Percentiles rank a stretch among this genome's conserved stretches.
phyloP scores from a whole-genome alignment of 129 eudicot species.

The Pseudognaphalium luteoalbum region DNA sequence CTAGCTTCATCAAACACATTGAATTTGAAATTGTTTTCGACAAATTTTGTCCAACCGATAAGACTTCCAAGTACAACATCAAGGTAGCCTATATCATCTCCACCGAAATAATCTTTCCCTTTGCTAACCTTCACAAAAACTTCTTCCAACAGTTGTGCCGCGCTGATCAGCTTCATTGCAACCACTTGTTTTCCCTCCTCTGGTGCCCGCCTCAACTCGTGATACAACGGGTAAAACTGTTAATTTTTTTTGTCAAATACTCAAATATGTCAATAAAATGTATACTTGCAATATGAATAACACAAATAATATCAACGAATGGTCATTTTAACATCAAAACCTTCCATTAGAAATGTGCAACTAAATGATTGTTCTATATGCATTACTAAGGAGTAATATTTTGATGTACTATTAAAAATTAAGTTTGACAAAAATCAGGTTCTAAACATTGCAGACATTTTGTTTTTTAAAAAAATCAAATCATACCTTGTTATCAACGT shows the following conservation, averaged over 20 bases:
- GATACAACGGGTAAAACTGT: constrained; percentile 17
- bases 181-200: constrained; percentile 24
- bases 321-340: neutral
- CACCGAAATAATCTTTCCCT: constrained; percentile 32
- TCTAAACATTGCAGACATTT: too few species aligned
- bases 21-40: neutral
- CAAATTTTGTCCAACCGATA: constrained; percentile 16
- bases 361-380: too few species aligned
- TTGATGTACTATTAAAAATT: too few species aligned
- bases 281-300: too few species aligned
- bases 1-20: constrained; percentile 30
- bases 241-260: neutral
- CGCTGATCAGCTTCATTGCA: neutral
- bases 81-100: constrained; percentile 24
- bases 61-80: constrained; percentile 29
- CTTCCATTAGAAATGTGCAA: too few species aligned
- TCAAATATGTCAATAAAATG: too few species aligned
- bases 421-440: neutral
- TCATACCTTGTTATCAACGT: constrained; percentile 38
- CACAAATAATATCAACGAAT: too few species aligned
- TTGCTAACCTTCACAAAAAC: constrained; percentile 25
- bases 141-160: constrained; percentile 13
- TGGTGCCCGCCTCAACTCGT: constrained; percentile 7
- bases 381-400: too few species aligned
- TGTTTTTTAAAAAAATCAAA: neutral